Evolutionary conservation across 495 filamentous ascomycete genomes (phyloP), one percentile per base, ranked within the genome.

Genomic region (Penicillium bovifimosum): DNA sequence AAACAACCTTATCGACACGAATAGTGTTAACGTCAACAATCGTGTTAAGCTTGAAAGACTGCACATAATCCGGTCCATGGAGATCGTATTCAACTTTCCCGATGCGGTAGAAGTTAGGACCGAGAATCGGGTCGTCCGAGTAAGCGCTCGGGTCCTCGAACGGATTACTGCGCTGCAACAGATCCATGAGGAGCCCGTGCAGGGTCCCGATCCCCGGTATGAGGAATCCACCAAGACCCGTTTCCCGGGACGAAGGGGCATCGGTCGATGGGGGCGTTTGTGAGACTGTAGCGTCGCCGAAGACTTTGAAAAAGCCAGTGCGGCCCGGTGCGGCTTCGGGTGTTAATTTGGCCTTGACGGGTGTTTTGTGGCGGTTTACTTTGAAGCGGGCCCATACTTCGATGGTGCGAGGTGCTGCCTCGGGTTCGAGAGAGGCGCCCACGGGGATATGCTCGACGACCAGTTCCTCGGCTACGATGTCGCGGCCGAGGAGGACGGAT

Each of bases 361-460:
- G 45, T 16, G 38, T 13, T 9, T 50, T 42, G 1, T 55, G 50
- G 3, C 45, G 53, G 14, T 64, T 55, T 10, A 66, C 41, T 14
- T 28, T 38, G 46, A 65, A 76, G 11, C 53, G 65, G 17, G 66
- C 74, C 76, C 76, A 80, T 1, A 80, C 29, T 41, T 80, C 77
- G 46, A 80, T 70, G 3, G 73, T 62, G 31, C 61, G 59, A 11
- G 77, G 77, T 6, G 77, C 75, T 5, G 61, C 44, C 9, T 60
- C 63, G 8, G 72, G 67, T 3, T 63, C 41, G 8, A 67, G 50
- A 7, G 64, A 66, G 11, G 68, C 64, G 6, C 61, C 56, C 13
- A 60, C 63, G 2, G 74, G 70, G 2, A 76, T 59, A 52, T 79
- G 73, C 49, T 80, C 76, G 11, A 80, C 64, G 2, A 77, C 63